Percentiles rank a stretch among this genome's conserved stretches.
These are phyloP conservation scores for Pterocarpus macrocarpus DNA, from an alignment of 306 rosid species.

Conservation along the genomic window DNA sequence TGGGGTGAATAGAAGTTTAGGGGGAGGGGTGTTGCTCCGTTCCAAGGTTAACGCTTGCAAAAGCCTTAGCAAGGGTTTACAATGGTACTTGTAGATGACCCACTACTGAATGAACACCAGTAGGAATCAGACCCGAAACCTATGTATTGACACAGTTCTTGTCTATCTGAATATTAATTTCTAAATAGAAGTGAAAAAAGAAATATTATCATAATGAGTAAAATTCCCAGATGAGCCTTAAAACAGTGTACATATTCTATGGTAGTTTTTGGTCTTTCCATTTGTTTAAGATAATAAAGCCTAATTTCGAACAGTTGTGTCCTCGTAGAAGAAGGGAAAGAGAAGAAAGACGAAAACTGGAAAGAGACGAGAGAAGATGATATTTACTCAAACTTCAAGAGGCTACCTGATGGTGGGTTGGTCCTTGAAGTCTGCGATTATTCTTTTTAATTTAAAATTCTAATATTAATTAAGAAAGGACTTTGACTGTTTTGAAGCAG, in stretches of 20 bases:
- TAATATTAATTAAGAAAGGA: slow-evolving; percentile 42
- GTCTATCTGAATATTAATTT: slow-evolving; percentile 18
- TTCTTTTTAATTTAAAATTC: slow-evolving; percentile 45
- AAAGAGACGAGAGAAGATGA: slow-evolving; percentile 53
- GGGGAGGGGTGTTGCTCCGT: slow-evolving; percentile 17
- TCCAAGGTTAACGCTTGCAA: slow-evolving; percentile 7
- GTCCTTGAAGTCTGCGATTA: slow-evolving; percentile 56
- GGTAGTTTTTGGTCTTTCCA: slow-evolving; percentile 39
- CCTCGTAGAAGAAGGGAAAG: slow-evolving; percentile 57
- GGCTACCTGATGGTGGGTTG: slow-evolving; percentile 61
- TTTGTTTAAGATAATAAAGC: slow-evolving; percentile 42
- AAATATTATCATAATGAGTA: slow-evolving; percentile 15
- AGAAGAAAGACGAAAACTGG: slow-evolving; percentile 57
- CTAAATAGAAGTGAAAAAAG: slow-evolving; percentile 10
- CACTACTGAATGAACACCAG: neutral
- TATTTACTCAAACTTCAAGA: slow-evolving; percentile 52
- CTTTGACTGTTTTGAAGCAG: slow-evolving; percentile 26
- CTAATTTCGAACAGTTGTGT: slow-evolving; percentile 55
- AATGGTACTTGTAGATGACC: neutral
- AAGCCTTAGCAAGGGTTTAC: slow-evolving; percentile 5
- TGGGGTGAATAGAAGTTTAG: slow-evolving; percentile 11
- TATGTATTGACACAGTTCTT: neutral
- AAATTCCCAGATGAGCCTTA: slow-evolving; percentile 31
- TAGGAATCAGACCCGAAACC: slow-evolving; percentile 20
- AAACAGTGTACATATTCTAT: slow-evolving; percentile 33